Base-by-base conservation (phyloP, 345 rosid species). In the Melaleuca alternifolia region DNA sequence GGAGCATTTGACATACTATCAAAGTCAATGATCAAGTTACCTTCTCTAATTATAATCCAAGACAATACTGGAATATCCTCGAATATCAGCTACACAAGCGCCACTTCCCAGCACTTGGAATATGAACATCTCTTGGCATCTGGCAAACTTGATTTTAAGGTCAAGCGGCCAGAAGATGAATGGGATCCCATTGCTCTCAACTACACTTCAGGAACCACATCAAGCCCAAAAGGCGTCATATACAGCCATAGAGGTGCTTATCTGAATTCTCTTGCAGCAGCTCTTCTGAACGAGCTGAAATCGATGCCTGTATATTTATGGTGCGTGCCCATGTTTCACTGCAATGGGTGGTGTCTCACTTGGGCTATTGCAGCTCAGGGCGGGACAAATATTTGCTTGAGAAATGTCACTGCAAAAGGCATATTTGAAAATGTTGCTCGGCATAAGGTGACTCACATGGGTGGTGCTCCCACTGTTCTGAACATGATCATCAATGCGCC, bases 251-350 rank as follows among this genome's bases (percentile, higher is more conserved):
- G 96, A 86, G 96, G 96, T 50, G 94, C 93, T 26, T 93, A 92
- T 88, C 91, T 93, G 53, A 93, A 93, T 87, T 87, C 96, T 84
- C 92, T 94, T 30, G 93, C 94, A 3, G 79, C 93, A 4, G 88
- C 85, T 88, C 88, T 92, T 81, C 87, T 93, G n/a, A 91, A 86
- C 52, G 92, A 91, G 82, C 90, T 93, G 88, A 51, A 85, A 9
- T 85, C 91, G n/a, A 91, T 87, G 94, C 94, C 95, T 11, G 90
- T 91, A 13, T 93, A 93, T 85, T 86, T 94, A 21, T 93, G 96
- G 96, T 87, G 86, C 5, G 94, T 94, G 50, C 96, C 96, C 24
- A 92, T 94, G 95, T 94, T 94, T 82, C 96, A 94, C 85, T 94
- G 94, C 91, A 94, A 94, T 82, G 96, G 96, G 1, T 94, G 96